Evolutionary conservation across 306 rosid species (phyloP).

Genomic region (Castanea sativa): DNA sequence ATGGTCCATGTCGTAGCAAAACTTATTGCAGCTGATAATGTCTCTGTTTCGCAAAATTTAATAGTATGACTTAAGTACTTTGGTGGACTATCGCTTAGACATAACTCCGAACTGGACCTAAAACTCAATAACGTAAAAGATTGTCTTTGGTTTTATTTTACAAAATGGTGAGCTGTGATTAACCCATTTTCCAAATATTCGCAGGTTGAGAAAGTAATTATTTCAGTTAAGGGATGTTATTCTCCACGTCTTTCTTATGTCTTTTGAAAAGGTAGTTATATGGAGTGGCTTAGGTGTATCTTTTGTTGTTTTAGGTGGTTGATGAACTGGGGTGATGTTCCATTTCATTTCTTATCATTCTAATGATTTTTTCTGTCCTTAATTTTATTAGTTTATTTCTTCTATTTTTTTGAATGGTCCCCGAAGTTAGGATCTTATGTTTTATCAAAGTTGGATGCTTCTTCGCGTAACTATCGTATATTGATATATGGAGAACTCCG

Average conservation of each 20-base stretch:
- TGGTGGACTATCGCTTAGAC: no score
- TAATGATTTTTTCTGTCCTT: not conserved
- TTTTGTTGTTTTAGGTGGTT: not conserved
- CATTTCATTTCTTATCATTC: not conserved
- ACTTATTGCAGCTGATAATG: not conserved
- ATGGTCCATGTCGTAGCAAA: not conserved
- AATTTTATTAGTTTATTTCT: slow-evolving; percentile 11
- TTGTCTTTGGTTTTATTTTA: not conserved
- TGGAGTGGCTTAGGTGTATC: not conserved
- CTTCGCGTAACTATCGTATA: slow-evolving; percentile 44
- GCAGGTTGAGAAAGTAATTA: not conserved
- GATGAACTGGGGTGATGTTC: not conserved
- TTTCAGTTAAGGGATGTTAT: not conserved
- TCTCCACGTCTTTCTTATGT: not conserved
- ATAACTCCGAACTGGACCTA: not conserved
- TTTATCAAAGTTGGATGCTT: slow-evolving; percentile 70
- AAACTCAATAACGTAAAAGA: not conserved
- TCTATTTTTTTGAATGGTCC: not conserved
- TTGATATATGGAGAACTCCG: slow-evolving; percentile 44
- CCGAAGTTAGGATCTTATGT: not conserved
- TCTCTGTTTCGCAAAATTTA: not conserved
- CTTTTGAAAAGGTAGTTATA: not conserved
- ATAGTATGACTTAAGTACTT: not conserved
- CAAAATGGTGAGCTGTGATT: not conserved
- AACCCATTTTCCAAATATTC: not conserved